Evolutionary conservation across 1,284 basidiomycete genomes (phyloP).

Genomic region (Marasmius sp.): DNA sequence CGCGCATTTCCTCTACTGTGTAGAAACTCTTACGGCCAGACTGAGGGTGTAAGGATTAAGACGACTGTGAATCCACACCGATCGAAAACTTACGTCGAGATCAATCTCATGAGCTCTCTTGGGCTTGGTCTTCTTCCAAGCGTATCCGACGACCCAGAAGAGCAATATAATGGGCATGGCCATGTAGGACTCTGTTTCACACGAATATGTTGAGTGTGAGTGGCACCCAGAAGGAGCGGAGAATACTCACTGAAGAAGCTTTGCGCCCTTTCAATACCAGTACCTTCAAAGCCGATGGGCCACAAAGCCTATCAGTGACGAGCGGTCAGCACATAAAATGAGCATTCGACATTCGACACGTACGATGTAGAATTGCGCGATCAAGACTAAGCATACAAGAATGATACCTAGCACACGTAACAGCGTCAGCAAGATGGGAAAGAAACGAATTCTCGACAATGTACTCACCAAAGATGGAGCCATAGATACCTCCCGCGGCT

Average conservation of each 20-base stretch:
- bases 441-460: no score
- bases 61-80: neutral
- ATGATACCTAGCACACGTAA: conserved; percentile 36
- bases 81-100: conserved; percentile 28
- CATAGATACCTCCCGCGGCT: conserved; percentile 40
- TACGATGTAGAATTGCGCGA: conserved; percentile 44
- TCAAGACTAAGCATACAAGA: conserved; percentile 36
- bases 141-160: conserved; percentile 35
- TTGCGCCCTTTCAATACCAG: conserved; percentile 25
- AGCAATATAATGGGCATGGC: conserved; percentile 37
- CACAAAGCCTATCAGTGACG: conserved; percentile 30
- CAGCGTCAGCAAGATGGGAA: no score
- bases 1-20: conserved; percentile 40
- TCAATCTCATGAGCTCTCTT: conserved; percentile 35
- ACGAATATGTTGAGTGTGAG: no score
- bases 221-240: no score
- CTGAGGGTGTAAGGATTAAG: conserved; percentile 11
- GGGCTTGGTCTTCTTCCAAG: conserved; percentile 39
- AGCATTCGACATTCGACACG: no score
- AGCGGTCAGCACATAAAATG: neutral
- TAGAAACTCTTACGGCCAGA: conserved; percentile 43
- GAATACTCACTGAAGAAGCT: conserved; percentile 29
- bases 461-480: conserved; percentile 21
- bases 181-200: conserved; percentile 26
- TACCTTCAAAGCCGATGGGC: conserved; percentile 32